Evolutionary conservation across 177 flowering plant species (phyloP).

Genomic region (Vitis hybrid): DNA sequence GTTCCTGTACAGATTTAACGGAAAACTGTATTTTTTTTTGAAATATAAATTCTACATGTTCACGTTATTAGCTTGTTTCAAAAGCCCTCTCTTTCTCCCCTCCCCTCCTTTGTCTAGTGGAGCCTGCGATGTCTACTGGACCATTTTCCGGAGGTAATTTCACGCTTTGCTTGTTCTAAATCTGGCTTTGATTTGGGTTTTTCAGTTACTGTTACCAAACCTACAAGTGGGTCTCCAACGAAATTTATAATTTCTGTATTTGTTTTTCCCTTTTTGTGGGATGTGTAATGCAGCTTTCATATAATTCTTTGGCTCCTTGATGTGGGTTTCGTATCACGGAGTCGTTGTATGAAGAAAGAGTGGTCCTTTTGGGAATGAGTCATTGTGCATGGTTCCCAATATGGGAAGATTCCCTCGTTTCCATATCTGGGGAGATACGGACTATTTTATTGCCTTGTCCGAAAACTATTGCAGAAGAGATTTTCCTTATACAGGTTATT

Average conservation of each 20-base stretch:
- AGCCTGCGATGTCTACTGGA: no score
- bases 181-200: background rate
- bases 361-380: background rate
- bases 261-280: no score
- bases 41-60: no score
- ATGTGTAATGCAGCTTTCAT: no score
- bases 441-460: background rate
- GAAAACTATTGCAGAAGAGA: background rate
- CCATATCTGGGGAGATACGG: background rate
- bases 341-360: no score
- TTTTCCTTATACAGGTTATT: slow-evolving; percentile 7
- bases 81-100: background rate
- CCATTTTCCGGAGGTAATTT: no score
- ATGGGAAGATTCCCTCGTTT: slow-evolving; percentile 9
- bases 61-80: background rate
- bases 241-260: no score
- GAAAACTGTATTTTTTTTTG: slow-evolving; percentile 5
- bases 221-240: no score
- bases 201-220: background rate
- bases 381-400: background rate
- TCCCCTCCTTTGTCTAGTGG: background rate
- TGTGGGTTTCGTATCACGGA: no score
- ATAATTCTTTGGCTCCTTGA: no score
- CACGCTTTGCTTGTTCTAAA: background rate
- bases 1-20: slow-evolving; percentile 16